Percentiles rank a stretch among this genome's conserved stretches.
phyloP scores from a whole-genome alignment of 768 basidiomycete genomes.

The Tulasnella sp. region DNA sequence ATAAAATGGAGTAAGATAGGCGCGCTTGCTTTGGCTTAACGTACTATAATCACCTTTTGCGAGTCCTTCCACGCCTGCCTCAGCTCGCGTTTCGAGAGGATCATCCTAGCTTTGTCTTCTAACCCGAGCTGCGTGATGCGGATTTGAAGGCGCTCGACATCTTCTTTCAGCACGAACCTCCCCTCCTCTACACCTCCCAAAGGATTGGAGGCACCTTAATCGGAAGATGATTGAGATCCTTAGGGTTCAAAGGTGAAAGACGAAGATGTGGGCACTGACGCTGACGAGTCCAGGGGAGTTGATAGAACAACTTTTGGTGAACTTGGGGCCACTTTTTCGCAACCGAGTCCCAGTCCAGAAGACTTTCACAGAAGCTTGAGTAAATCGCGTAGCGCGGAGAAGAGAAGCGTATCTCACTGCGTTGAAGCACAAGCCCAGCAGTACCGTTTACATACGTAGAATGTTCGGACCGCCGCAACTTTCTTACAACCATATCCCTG shows the following conservation, averaged over 20 bases:
- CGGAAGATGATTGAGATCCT: neutral
- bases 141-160: neutral
- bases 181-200: neutral
- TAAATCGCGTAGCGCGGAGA: neutral
- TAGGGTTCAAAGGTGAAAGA: no score
- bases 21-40: neutral
- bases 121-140: neutral
- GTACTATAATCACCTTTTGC: neutral
- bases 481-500: neutral
- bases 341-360: neutral
- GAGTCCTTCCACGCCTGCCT: neutral
- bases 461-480: neutral
- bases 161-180: neutral
- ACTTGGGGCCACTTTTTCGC: neutral
- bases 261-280: neutral
- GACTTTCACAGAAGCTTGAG: neutral
- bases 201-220: neutral
- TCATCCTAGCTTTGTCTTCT: neutral
- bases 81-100: neutral
- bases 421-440: neutral
- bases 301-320: neutral
- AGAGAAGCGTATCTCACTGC: neutral
- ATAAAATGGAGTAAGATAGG: neutral
- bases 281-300: neutral
- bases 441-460: neutral